Evolutionary conservation across 2,329 filamentous ascomycete species (phyloP), one percentile per base, ranked within the genome.

Genomic region (Curvularia sp.): DNA sequence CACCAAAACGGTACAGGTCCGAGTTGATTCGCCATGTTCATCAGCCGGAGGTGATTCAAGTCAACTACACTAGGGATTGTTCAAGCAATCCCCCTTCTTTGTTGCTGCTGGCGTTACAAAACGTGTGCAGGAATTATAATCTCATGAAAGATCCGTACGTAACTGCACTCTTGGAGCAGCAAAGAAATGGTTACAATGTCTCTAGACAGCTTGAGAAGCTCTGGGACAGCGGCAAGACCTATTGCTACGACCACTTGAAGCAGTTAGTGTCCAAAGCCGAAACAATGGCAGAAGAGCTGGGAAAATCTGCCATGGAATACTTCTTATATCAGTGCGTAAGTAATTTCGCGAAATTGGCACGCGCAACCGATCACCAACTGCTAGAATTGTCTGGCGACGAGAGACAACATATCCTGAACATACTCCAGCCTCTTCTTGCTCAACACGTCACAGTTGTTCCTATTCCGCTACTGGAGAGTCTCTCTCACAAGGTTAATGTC

Each of bases 21-120:
- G 90, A 95, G 63, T 83, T 96, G 3, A 73, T 90, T n/a, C 79
- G 80, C 18, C 83, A 87, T 65, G 87, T 90, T 2, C 88, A 92
- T 64, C 85, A 81, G n/a, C 92, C 92, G 1, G 71, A 80, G 9
- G 76, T 93, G 33, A 53, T 74, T 8, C 76, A 69, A 30, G 63
- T 84, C 9, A 60, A 68, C 4, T 75, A 72, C 43, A 46, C 58
- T 2, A 12, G 79, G 73, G 54, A 42, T 33, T 30, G 22, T 24
- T 22, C 44, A 22, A 48, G 30, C 10, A 4, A 46, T 12, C 3
- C 44, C 2, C 33, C 53, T n/a, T 63, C 67, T 1, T 31, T 41
- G 20, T 38, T 73, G n/a, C 53, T 72, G 28, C 41, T 38, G 24
- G 57, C 65, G 20, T 58, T 77, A 5, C 35, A 57, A 2, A 26